Conservation (phyloP, 2,329 filamentous ascomycete genomes). For the Colletotrichum sansevieriae region DNA sequence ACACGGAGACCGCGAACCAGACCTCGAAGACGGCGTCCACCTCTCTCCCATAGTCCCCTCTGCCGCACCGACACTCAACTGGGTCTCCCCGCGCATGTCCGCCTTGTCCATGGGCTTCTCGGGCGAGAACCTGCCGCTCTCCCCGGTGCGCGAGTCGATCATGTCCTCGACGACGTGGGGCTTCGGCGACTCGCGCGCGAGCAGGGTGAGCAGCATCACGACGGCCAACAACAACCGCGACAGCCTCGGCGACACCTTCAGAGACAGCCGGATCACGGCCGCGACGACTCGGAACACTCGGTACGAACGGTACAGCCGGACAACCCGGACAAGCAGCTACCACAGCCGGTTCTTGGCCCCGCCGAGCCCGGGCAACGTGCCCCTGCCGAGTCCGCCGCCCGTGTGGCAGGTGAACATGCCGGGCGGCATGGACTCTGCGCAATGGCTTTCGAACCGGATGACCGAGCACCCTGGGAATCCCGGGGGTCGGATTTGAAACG, state of each 20-base stretch:
- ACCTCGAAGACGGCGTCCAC: constrained; percentile 27
- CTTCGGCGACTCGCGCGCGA: neutral
- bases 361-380: neutral
- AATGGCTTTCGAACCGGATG: constrained; percentile 34
- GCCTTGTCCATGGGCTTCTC: constrained; percentile 39
- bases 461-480: constrained; percentile 28
- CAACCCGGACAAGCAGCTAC: constrained; percentile 26
- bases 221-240: neutral
- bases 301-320: constrained; percentile 25
- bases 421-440: constrained; percentile 23
- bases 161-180: constrained; percentile 11
- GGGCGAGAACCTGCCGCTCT: neutral
- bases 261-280: constrained; percentile 16
- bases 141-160: constrained; percentile 10
- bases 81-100: constrained; percentile 39
- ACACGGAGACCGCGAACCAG: constrained; percentile 3
- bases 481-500: neutral
- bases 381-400: constrained; percentile 24
- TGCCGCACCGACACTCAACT: constrained; percentile 32
- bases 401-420: constrained; percentile 24
- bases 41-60: constrained; percentile 13
- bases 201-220: constrained; percentile 5
- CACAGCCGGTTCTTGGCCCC: constrained; percentile 31
- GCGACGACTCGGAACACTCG: constrained; percentile 14
- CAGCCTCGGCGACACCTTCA: neutral